Percentiles rank a stretch among this genome's conserved stretches.
phyloP scores from a whole-genome alignment of 129 eudicot species.

The Deinandra increscens region DNA sequence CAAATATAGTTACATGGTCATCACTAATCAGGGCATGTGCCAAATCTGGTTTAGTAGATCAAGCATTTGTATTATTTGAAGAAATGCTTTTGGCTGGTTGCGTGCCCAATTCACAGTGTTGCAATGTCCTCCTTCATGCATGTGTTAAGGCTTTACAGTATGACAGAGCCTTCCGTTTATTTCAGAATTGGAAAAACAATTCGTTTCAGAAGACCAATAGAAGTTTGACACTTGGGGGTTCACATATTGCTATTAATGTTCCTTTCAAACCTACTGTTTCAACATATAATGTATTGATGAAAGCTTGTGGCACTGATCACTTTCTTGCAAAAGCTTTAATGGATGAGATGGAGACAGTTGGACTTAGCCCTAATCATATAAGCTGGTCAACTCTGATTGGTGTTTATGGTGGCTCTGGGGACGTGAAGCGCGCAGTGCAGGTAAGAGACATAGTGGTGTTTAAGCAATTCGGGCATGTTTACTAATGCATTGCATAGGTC shows the following conservation, averaged over 20 bases:
- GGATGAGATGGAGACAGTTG: constrained; percentile 71
- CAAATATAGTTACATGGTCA: constrained; percentile 79
- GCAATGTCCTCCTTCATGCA: constrained; percentile 75
- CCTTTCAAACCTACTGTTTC: constrained; percentile 73
- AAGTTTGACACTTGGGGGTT: constrained; percentile 18
- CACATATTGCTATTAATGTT: constrained; percentile 42
- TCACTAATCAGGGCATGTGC: constrained; percentile 91
- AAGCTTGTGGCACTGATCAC: constrained; percentile 92
- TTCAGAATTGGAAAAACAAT: constrained; percentile 62
- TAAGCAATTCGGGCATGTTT: too few relatives aligned
- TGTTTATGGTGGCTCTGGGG: constrained; percentile 71
- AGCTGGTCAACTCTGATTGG: constrained; percentile 86
- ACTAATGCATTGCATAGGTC: too few relatives aligned
- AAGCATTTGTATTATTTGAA: constrained; percentile 72
- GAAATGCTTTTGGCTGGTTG: constrained; percentile 83
- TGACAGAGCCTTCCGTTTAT: constrained; percentile 87
- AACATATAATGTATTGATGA: constrained; percentile 82
- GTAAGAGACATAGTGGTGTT: constrained; percentile 39
- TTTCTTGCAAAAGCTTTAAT: constrained; percentile 71
- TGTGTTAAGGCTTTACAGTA: constrained; percentile 85
- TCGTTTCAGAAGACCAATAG: constrained; percentile 26
- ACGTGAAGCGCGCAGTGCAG: constrained; percentile 66
- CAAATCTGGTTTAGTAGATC: constrained; percentile 80
- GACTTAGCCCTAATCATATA: constrained; percentile 78
- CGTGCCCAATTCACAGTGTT: constrained; percentile 80